Evolutionary conservation across 2,329 filamentous ascomycete genomes (phyloP).

Genomic region (Penicillium fuscoglaucum): DNA sequence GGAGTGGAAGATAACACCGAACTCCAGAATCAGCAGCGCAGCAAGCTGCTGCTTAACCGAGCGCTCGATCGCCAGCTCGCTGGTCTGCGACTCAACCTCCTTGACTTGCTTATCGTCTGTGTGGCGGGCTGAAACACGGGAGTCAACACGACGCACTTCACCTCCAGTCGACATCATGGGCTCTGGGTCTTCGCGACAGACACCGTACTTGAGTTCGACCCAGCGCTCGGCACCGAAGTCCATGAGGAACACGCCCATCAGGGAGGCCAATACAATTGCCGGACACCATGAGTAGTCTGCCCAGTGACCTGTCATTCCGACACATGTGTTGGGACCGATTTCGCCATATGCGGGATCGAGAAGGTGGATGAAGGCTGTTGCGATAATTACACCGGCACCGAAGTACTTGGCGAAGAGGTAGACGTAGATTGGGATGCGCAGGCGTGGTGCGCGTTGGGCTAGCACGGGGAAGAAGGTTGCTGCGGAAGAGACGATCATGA

Average conservation of each 20-base stretch:
- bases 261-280: constrained; percentile 51
- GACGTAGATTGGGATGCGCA: constrained; percentile 45
- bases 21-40: constrained; percentile 54
- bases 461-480: constrained; percentile 51
- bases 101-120: constrained; percentile 16
- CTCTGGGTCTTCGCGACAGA: constrained; percentile 27
- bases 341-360: constrained; percentile 48
- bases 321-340: constrained; percentile 51
- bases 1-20: constrained; percentile 64
- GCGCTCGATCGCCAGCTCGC: constrained; percentile 23
- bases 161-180: constrained; percentile 18
- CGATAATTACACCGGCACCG: constrained; percentile 50
- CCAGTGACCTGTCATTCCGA: constrained; percentile 57
- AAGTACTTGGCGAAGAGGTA: constrained; percentile 53
- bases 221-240: constrained; percentile 28
- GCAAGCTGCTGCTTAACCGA: constrained; percentile 42
- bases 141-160: constrained; percentile 3
- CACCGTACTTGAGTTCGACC: constrained; percentile 26
- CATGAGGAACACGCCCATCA: constrained; percentile 50
- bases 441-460: constrained; percentile 39
- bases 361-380: constrained; percentile 51
- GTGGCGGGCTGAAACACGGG: not conserved
- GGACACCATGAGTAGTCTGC: constrained; percentile 55
- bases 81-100: constrained; percentile 17
- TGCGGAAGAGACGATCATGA: constrained; percentile 43